Evolutionary conservation across 2,329 filamentous ascomycete species (phyloP).

Genomic region (Epicoccum nigrum): DNA sequence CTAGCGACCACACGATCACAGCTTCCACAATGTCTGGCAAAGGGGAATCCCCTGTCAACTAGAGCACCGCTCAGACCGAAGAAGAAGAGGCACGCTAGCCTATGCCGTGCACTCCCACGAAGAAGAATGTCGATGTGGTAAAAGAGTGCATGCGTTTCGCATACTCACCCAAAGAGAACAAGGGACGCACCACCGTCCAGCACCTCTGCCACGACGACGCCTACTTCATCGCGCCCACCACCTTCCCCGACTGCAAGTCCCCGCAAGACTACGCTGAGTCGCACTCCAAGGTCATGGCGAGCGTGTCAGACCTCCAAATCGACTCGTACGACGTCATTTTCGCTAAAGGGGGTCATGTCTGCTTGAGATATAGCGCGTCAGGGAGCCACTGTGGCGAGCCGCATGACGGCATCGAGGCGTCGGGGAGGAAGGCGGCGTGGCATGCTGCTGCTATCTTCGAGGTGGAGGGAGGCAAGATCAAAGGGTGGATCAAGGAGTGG

Average conservation of each 20-base stretch:
- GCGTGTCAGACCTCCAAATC: slow-evolving; percentile 46
- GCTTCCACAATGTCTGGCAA: slow-evolving; percentile 10
- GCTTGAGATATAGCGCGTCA: slow-evolving; percentile 47
- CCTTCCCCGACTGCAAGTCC: slow-evolving; percentile 47
- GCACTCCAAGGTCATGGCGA: slow-evolving; percentile 46
- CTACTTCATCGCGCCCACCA: slow-evolving; percentile 47
- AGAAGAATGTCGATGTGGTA: slow-evolving; percentile 42
- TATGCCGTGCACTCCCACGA: neutral
- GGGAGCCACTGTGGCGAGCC: slow-evolving; percentile 46
- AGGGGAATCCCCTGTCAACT: slow-evolving; percentile 12
- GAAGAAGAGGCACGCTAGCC: slow-evolving; percentile 11
- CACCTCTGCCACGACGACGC: slow-evolving; percentile 44
- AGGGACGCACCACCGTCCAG: slow-evolving; percentile 39
- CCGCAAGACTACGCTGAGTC: slow-evolving; percentile 49
- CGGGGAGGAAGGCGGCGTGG: slow-evolving; percentile 43
- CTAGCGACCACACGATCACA: neutral
- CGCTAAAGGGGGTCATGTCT: slow-evolving; percentile 45
- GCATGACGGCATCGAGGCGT: slow-evolving; percentile 46
- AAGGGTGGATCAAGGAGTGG: slow-evolving; percentile 49
- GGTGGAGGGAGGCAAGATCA: slow-evolving; percentile 44
- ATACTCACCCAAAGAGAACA: slow-evolving; percentile 47
- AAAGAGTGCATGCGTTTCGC: slow-evolving; percentile 49
- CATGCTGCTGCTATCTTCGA: slow-evolving; percentile 50
- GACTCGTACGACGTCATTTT: slow-evolving; percentile 46
- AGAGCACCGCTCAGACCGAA: slow-evolving; percentile 13